phyloP scores from a whole-genome alignment of 768 basidiomycete species.

The Exidia glandulosa region DNA sequence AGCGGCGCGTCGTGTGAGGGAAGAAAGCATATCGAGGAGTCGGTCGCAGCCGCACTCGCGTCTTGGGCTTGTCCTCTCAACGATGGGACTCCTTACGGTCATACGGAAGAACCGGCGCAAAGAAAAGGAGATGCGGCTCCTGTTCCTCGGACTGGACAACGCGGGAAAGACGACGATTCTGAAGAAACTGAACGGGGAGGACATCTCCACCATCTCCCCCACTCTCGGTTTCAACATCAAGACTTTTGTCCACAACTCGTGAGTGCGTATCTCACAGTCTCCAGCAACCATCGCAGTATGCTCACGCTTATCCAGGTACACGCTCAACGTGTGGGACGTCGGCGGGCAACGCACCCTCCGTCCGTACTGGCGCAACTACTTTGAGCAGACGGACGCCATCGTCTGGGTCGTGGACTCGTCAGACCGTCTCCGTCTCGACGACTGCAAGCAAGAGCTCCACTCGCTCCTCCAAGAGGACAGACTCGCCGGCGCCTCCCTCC shows the following conservation, averaged over 20 bases:
- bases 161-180: conserved; percentile 98
- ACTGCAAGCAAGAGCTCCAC: conserved; percentile 82
- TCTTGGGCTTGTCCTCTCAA: neutral
- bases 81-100: conserved; percentile 91
- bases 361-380: conserved; percentile 98
- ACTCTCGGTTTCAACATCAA: conserved; percentile 99
- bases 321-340: conserved; percentile 63
- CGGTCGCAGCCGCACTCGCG: neutral
- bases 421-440: conserved; percentile 79
- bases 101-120: conserved; percentile 94
- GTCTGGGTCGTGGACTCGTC: conserved; percentile 99
- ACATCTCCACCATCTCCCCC: conserved; percentile 78
- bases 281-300: too few relatives aligned
- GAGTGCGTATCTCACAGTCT: conserved; percentile 13
- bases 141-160: conserved; percentile 95
- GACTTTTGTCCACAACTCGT: conserved; percentile 69
- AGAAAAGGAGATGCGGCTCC: conserved; percentile 90
- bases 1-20: neutral
- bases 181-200: conserved; percentile 89
- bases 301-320: conserved; percentile 20
- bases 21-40: neutral
- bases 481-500: conserved; percentile 86
- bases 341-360: conserved; percentile 92
- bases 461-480: conserved; percentile 85
- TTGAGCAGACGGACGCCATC: conserved; percentile 94